Base-by-base conservation (phyloP, 208 protist species). In the Tritrichomonas musculus region DNA sequence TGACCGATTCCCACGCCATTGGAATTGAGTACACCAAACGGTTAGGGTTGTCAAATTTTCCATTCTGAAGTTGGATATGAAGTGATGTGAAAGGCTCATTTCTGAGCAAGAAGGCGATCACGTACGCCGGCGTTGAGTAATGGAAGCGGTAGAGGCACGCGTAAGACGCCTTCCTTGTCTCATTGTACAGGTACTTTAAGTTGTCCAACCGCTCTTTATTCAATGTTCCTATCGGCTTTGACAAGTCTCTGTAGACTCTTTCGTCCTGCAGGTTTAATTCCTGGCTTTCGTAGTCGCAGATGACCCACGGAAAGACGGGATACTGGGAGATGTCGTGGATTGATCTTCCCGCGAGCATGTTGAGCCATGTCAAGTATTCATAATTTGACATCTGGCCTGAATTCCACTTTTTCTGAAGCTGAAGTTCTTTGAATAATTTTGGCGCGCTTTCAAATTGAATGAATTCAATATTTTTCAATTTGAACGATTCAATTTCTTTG, bases 281-380 rank as follows among this genome's bases (percentile, higher is more conserved):
- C 17, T 53, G 2, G 36, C 47, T 57, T 20, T 47, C 39, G 47
- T 88, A 88, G 44, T 88, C 77, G 22, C 8, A 3, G 30, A 88
- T 88, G 39, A 88, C 77, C 77, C 77, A 99, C n/a, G 98, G 98
- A 93, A 99, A 99, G 11, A 99, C 97, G 14, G 98, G 98, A 95
- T 99, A 99, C 96, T 99, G 98, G 11, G 97, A 97, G 41, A 99
- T 94, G 96, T 99, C 98, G 94, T 98, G 99, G 94, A 98, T 95
- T 0, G 97, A 97, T 44, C 98, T 95, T 9, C 98, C 98, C 25
- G 97, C 97, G 50, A 99, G 94, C 3, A 97, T 96, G 95, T 99
- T 99, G 49, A 99, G 96, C 47, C 75, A 72, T 36, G 80, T 84
- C 8, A 94, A 27, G 33, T 94, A 94, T 22, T 94, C 93, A 73